phyloP scores from a whole-genome alignment of 257 asterid genomes.

The Solanum clarkiae region DNA sequence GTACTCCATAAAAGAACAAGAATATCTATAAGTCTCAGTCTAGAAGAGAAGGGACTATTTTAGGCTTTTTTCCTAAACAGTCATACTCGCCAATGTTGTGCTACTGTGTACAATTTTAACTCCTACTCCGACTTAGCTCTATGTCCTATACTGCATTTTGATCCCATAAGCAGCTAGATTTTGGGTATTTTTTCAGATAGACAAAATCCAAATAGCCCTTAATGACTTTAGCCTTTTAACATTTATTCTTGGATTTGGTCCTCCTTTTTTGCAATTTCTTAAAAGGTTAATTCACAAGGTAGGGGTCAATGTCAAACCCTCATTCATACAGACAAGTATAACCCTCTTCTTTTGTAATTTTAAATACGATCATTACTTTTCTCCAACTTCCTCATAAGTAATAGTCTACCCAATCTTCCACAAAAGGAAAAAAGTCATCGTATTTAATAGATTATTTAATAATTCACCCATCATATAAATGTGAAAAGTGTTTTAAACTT shows the following conservation, averaged over 20 bases:
- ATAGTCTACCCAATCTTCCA: neutral
- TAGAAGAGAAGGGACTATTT: neutral
- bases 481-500: neutral
- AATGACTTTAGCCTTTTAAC: neutral
- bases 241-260: neutral
- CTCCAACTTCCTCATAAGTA: neutral
- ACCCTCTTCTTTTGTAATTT: neutral
- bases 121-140: neutral
- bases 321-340: neutral
- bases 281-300: neutral
- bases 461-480: neutral
- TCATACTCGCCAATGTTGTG: neutral
- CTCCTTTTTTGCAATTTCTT: neutral
- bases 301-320: neutral
- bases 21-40: neutral
- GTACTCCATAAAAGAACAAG: neutral
- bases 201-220: neutral
- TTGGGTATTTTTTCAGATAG: neutral
- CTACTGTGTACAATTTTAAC: neutral
- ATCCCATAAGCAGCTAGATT: neutral
- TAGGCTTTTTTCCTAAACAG: neutral
- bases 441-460: too few species aligned
- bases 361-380: neutral
- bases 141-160: neutral
- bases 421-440: neutral